Evolutionary conservation across 495 filamentous ascomycete species (phyloP).

Genomic region (Penicillium egyptiacum): DNA sequence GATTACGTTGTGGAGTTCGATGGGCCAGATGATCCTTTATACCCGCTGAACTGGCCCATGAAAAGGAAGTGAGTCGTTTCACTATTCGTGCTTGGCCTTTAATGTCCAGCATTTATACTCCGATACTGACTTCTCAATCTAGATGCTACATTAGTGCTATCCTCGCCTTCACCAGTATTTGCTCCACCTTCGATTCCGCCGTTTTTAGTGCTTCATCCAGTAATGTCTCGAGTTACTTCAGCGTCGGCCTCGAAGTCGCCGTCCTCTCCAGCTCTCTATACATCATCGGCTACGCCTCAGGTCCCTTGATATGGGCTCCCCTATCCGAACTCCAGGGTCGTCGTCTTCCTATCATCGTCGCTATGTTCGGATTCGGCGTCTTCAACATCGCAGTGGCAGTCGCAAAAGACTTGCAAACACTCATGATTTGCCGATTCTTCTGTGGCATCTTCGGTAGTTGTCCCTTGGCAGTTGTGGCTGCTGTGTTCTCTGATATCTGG

Average conservation of each 20-base stretch:
- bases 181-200: slow-evolving; percentile 41
- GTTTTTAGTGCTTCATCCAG: slow-evolving; percentile 31
- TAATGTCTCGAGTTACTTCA: slow-evolving; percentile 39
- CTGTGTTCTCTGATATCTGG: slow-evolving; percentile 89
- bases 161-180: slow-evolving; percentile 41
- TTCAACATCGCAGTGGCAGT: slow-evolving; percentile 62
- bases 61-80: slow-evolving; percentile 59
- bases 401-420: slow-evolving; percentile 63
- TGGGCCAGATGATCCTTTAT: slow-evolving; percentile 70
- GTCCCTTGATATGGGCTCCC: slow-evolving; percentile 65
- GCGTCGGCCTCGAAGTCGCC: slow-evolving; percentile 52
- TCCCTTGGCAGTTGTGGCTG: slow-evolving; percentile 82
- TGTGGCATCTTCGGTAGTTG: slow-evolving; percentile 63
- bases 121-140: not conserved
- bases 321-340: slow-evolving; percentile 63
- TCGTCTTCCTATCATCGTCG: slow-evolving; percentile 56
- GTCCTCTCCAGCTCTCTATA: slow-evolving; percentile 59
- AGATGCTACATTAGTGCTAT: slow-evolving; percentile 35
- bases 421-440: slow-evolving; percentile 70
- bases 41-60: slow-evolving; percentile 79
- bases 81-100: not conserved
- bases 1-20: slow-evolving; percentile 82
- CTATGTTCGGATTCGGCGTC: slow-evolving; percentile 47
- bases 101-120: not conserved
- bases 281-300: slow-evolving; percentile 58